Evolutionary conservation across 805 yeast genomes (phyloP), one percentile per base, ranked within the genome.

Genomic region (Nakazawaea wickerhamii): DNA sequence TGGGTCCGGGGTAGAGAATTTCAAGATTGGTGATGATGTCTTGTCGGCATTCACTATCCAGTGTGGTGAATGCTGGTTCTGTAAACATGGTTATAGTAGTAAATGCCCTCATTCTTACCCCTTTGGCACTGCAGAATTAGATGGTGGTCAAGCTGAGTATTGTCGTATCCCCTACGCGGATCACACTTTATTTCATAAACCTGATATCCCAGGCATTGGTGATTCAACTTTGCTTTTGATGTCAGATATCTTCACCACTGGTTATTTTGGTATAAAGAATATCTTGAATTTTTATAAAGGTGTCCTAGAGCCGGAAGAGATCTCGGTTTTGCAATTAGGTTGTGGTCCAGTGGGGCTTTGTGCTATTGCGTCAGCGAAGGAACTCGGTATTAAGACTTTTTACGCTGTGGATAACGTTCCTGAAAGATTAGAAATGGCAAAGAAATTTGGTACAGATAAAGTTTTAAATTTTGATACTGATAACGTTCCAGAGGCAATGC

Each of bases 231-330:
- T 76, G 25, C 70, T 77, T 5, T 54, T 79, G 48, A 73, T 78
- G 81, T 77, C 81, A 11, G 84, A 79, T 55, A 78, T 79, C 40
- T 78, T 79, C 59, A 75, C 79, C 33, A 79, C 84, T 1, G 84
- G 82, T 0, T 78, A 73, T 58, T 71, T 67, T 47, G 81, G 82
- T 27, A 80, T 72, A 9, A 66, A 68, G 45, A 75, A 76, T 50
- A 54, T 71, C 35, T 39, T 38, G n/a, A 68, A 68, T 47, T 41
- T 41, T 30, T 41, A 19, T 18, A n/a, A 36, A 4, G 44, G 44
- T 10, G 37, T 31, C 11, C n/a, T 41, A 27, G 64, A 57, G 45
- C 60, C 65, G 34, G 59, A 65, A 32, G 67, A 62, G 14, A 51
- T 70, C 19, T 65, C 65, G 1, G 58, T 75, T 4, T 62, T 77